These are phyloP conservation scores for Talaromyces trachyspermus DNA, from an alignment of 495 filamentous ascomycete genomes.

Conservation along the genomic window DNA sequence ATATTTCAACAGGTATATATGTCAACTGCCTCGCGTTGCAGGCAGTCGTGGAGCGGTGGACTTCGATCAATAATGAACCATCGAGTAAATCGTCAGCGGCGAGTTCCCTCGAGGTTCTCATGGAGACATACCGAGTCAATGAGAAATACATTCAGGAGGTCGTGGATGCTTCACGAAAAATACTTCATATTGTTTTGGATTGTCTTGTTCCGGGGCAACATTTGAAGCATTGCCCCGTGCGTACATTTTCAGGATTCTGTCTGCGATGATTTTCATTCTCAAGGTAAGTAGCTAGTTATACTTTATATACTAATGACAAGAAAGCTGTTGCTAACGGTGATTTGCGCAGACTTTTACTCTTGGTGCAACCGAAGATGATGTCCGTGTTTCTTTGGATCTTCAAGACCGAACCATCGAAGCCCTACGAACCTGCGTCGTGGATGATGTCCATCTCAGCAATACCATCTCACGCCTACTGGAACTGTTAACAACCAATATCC, in stretches of 20 bases:
- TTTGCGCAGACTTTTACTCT: constrained; percentile 73
- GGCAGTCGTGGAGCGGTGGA: constrained; percentile 90
- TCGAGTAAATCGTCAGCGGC: constrained; percentile 34
- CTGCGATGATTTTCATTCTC: constrained; percentile 89
- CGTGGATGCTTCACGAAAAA: constrained; percentile 75
- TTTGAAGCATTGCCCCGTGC: constrained; percentile 84
- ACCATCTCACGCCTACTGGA: constrained; percentile 90
- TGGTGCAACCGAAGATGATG: constrained; percentile 82
- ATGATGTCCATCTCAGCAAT: constrained; percentile 93
- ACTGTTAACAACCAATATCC: constrained; percentile 64
- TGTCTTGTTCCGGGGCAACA: constrained; percentile 74
- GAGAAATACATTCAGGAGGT: constrained; percentile 82
- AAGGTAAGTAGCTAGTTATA: constrained; percentile 47
- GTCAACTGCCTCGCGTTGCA: constrained; percentile 89
- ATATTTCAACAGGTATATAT: constrained; percentile 51
- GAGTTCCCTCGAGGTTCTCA: constrained; percentile 45
- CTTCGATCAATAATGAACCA: constrained; percentile 55
- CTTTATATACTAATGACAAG: not conserved
- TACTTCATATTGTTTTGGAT: constrained; percentile 76
- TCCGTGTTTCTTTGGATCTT: constrained; percentile 69
- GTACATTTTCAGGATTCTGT: constrained; percentile 94
- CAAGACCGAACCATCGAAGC: constrained; percentile 76
- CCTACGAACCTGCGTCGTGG: constrained; percentile 77
- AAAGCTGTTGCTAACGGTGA: constrained; percentile 7
- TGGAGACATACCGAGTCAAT: constrained; percentile 48